Evolutionary conservation across 805 yeast genomes (phyloP), one percentile per base, ranked within the genome.

Genomic region (Maudiozyma barnettii): DNA sequence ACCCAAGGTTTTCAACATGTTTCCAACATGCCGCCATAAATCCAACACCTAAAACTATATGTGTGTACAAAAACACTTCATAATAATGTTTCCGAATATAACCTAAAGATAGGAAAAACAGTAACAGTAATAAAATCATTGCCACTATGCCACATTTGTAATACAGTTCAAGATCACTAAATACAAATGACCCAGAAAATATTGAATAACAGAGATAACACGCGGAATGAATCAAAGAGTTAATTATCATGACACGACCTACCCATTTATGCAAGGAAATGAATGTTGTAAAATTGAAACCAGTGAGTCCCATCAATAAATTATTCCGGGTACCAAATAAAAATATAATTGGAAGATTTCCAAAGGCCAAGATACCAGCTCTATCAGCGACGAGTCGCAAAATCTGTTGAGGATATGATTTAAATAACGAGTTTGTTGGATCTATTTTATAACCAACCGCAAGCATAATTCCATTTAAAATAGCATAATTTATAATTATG

Each of bases 321-420:
- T 82, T 86, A 63, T 84, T 86, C 57, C 95, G 70, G 9, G 88
- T 84, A 7, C 86, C 82, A 59, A 85, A 81, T 33, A 84, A 58
- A 19, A 80, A 69, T 30, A 79, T 56, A 4, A 74, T 53, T 0
- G 93, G 91, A 50, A 81, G 53, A 39, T 69, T 68, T 1, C 68
- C 67, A 53, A 69, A 65, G 14, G 73, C 71, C 23, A 74, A 52
- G 5, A 74, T 74, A 1, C 78, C 79, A 0, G 74, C 61, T 54
- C 78, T 60, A 55, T 75, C 78, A 3, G 75, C 77, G 4, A 65
- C 48, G 30, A 68, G 57, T 52, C 64, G 37, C 59, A 64, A 36
- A 14, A 44, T 20, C 41, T 59, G 63, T 22, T 49, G 33, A 1
- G 23, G 21, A 16, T 45, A 51, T 2, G 54, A 37, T 10, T 42